Conservation (phyloP, 2,329 filamentous ascomycete species). For the Plectosphaerella plurivora region DNA sequence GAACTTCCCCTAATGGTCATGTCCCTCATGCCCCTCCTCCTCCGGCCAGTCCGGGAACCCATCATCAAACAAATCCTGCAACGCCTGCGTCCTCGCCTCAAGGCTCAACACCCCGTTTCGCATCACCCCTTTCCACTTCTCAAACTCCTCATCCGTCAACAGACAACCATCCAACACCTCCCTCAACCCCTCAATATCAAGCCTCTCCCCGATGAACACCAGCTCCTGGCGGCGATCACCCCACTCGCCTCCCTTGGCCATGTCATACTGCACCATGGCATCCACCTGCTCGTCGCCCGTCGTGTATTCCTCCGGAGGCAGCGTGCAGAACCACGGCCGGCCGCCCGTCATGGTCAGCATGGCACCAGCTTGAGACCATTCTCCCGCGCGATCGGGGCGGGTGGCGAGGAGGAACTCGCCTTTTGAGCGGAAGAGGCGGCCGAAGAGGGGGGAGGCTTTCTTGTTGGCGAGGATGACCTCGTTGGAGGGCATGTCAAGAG, state of each 20-base stretch:
- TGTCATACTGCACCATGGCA: constrained; percentile 43
- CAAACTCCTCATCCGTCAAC: constrained; percentile 55
- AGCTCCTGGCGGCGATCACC: constrained; percentile 68
- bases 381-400: constrained; percentile 47
- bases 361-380: constrained; percentile 61
- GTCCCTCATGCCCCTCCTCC: constrained; percentile 27
- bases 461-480: constrained; percentile 50
- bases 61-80: constrained; percentile 52
- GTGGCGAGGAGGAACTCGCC: constrained; percentile 58
- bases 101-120: constrained; percentile 26
- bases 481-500: constrained; percentile 29
- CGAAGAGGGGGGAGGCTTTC: constrained; percentile 45
- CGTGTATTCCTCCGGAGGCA: constrained; percentile 45
- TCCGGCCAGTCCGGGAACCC: constrained; percentile 53
- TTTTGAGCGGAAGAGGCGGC: constrained; percentile 57
- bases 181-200: constrained; percentile 49
- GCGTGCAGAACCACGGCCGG: constrained; percentile 54
- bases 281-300: constrained; percentile 44
- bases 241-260: constrained; percentile 55
- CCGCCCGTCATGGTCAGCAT: constrained; percentile 59
- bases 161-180: constrained; percentile 55
- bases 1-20: constrained; percentile 13
- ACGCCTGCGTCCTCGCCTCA: constrained; percentile 36
- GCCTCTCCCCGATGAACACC: constrained; percentile 67
- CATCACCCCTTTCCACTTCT: constrained; percentile 50